These are phyloP conservation scores for Nitzschia palea DNA, from an alignment of 108 stramenopile genomes.

Conservation along the genomic window DNA sequence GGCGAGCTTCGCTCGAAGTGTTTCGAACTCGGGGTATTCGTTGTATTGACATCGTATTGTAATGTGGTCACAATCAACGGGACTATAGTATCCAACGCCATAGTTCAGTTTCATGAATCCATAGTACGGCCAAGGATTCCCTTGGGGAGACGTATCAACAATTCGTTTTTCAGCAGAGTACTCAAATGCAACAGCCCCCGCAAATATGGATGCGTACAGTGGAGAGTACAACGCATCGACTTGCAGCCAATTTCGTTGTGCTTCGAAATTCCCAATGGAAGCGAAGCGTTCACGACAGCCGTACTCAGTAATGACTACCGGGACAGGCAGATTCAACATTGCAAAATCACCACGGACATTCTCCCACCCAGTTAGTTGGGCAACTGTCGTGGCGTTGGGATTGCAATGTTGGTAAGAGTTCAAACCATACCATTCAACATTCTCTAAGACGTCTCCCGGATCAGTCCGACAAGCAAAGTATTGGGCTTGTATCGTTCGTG, in stretches of 20 bases:
- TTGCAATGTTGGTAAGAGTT: constrained; percentile 47
- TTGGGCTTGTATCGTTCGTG: constrained; percentile 1
- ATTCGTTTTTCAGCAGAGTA: constrained; percentile 38
- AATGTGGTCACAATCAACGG: constrained; percentile 27
- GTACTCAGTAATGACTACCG: constrained; percentile 48
- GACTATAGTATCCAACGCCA: constrained; percentile 40
- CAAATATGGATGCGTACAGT: constrained; percentile 27
- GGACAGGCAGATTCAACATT: constrained; percentile 17
- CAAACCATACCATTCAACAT: constrained; percentile 49
- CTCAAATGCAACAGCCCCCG: constrained; percentile 50
- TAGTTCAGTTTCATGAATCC: constrained; percentile 18
- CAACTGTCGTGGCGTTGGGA: not conserved
- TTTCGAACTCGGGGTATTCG: constrained; percentile 20
- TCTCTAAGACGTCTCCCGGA: constrained; percentile 34
- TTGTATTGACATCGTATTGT: constrained; percentile 20
- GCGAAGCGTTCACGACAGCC: constrained; percentile 45
- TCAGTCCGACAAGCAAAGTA: constrained; percentile 46
- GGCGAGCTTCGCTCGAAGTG: constrained; percentile 5
- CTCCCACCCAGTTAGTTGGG: constrained; percentile 24
- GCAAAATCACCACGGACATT: constrained; percentile 8
- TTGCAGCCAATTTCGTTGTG: constrained; percentile 39
- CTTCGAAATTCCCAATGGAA: constrained; percentile 38
- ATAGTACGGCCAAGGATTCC: constrained; percentile 29
- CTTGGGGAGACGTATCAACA: not conserved
- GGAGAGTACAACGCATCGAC: constrained; percentile 20